A percentile compares a stretch with the other conserved stretches of the same genome.
Evolutionary conservation across 2,329 filamentous ascomycete species (phyloP).

Genomic region (Neodidymelliopsis sp.): DNA sequence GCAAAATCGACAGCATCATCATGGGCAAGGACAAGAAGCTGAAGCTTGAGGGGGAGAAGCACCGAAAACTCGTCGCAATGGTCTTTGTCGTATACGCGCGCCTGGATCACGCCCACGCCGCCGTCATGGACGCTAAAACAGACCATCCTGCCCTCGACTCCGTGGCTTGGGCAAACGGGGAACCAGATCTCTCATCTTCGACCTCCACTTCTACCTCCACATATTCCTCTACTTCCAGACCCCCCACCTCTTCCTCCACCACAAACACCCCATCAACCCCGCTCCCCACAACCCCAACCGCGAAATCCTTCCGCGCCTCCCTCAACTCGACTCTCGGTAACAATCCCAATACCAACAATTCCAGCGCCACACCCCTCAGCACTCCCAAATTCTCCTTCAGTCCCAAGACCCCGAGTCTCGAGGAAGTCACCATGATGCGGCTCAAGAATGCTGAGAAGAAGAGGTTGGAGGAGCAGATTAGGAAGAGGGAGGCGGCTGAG

Average conservation of each 20-base stretch:
- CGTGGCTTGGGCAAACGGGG: constrained; percentile 62
- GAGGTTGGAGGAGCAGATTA: constrained; percentile 54
- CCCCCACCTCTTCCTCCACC: not conserved
- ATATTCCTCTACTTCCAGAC: not conserved
- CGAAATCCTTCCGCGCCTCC: constrained; percentile 38
- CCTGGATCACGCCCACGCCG: constrained; percentile 65
- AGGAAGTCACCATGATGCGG: constrained; percentile 56
- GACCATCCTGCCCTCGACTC: constrained; percentile 61
- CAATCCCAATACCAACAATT: not conserved
- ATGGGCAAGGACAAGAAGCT: constrained; percentile 64
- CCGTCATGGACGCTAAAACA: constrained; percentile 59
- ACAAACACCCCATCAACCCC: not conserved
- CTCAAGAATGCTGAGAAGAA: constrained; percentile 55
- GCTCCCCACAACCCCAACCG: constrained; percentile 38
- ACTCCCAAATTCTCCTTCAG: constrained; percentile 55
- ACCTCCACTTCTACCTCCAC: not conserved
- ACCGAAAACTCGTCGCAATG: constrained; percentile 60
- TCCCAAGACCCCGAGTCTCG: constrained; percentile 44
- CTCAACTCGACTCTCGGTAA: constrained; percentile 18
- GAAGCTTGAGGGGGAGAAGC: constrained; percentile 57
- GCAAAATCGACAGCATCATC: constrained; percentile 63
- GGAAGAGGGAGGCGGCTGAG: constrained; percentile 48
- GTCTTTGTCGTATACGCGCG: constrained; percentile 65
- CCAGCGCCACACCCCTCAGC: constrained; percentile 27
- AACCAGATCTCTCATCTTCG: constrained; percentile 54